These are phyloP conservation scores for Arachnopeziza araneosa DNA, from an alignment of 2,329 filamentous ascomycete species.

Conservation along the genomic window DNA sequence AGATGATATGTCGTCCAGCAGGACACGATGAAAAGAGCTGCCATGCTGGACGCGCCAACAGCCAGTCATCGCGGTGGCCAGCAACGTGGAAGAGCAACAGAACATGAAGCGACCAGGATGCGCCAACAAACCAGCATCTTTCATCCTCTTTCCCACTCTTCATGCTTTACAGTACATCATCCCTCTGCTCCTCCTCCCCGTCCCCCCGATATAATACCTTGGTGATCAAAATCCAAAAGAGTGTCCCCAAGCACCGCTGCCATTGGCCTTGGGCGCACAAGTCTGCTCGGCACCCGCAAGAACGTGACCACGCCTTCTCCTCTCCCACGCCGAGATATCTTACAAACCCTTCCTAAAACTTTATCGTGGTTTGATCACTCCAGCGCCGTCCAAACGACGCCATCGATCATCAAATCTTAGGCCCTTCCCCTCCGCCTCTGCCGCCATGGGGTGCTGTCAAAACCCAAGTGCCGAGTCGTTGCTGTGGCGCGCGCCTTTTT, in stretches of 20 bases:
- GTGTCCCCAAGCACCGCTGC: no score
- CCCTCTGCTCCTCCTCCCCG: no score
- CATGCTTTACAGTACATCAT: neutral
- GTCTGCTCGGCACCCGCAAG: no score
- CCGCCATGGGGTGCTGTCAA: neutral
- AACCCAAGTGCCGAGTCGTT: neutral
- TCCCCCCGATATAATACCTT: neutral
- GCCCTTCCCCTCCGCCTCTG: neutral
- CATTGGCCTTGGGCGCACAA: neutral
- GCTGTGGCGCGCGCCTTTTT: neutral
- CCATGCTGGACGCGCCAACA: no score
- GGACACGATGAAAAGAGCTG: no score
- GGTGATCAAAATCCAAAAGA: neutral
- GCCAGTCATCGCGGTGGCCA: no score
- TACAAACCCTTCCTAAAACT: neutral
- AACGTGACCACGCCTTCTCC: neutral
- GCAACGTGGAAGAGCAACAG: no score
- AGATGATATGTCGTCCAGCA: neutral
- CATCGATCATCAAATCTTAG: neutral
- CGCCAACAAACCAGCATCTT: no score
- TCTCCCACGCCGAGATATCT: neutral
- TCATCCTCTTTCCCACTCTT: neutral
- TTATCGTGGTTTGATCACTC: neutral
- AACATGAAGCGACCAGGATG: no score
- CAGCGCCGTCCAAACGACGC: neutral